Conservation (phyloP, 495 filamentous ascomycete species). For the Oidiodendron maius region DNA sequence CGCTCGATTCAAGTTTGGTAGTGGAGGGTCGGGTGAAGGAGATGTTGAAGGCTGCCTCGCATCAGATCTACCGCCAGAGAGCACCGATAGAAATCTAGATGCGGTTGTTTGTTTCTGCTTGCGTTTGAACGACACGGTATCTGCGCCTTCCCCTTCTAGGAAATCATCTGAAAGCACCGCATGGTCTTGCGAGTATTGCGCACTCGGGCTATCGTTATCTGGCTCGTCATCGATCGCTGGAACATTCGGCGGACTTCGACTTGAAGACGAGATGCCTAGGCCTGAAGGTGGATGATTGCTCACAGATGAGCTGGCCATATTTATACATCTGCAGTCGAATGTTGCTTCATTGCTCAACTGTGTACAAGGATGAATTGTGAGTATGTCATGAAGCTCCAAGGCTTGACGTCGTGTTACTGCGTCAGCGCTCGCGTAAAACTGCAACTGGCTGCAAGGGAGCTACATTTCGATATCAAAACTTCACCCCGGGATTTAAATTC, state of each 20-base stretch:
- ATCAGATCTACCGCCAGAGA: conserved; percentile 9
- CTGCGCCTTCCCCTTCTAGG: conserved; percentile 39
- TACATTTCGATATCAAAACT: not conserved
- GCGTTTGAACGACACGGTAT: conserved; percentile 76
- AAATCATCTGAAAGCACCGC: conserved; percentile 41
- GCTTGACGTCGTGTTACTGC: conserved; percentile 4
- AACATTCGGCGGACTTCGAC: conserved; percentile 21
- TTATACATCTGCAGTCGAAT: conserved; percentile 8
- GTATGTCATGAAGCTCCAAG: not conserved
- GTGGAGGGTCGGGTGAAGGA: conserved; percentile 13
- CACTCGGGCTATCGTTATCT: conserved; percentile 40
- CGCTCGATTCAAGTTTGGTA: not conserved
- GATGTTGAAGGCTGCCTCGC: conserved; percentile 14
- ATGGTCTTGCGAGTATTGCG: conserved; percentile 30
- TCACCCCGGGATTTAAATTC: not conserved
- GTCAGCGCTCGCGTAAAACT: not conserved
- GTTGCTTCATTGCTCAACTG: not conserved
- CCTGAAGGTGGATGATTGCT: conserved; percentile 16
- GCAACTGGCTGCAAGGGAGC: too few relatives aligned
- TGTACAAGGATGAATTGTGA: not conserved
- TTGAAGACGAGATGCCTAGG: conserved; percentile 16
- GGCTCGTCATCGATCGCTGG: conserved; percentile 26
- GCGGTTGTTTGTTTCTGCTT: conserved; percentile 54
- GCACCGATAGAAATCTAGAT: conserved; percentile 14
- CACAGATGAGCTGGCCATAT: conserved; percentile 23